These are phyloP conservation scores for Escovopsis sp. DNA, from an alignment of 2,329 filamentous ascomycete species.

Conservation along the genomic window DNA sequence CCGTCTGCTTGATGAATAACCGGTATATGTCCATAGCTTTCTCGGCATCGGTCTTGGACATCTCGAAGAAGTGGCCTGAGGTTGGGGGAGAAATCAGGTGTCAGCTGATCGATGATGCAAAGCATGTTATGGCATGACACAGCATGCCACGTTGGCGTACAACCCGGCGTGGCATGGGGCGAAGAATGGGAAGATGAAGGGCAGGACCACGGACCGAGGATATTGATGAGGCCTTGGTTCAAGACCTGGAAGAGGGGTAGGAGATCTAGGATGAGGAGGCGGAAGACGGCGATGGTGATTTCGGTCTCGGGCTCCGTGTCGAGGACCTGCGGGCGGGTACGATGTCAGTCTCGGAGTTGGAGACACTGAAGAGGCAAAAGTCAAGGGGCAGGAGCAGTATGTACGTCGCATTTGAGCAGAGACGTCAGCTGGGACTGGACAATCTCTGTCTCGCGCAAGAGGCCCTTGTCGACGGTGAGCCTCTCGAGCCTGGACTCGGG, in stretches of 20 bases:
- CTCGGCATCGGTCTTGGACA: conserved; percentile 89
- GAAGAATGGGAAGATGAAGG: too few species aligned
- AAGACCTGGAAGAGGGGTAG: conserved; percentile 84
- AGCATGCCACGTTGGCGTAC: too few species aligned
- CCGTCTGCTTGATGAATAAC: conserved; percentile 80
- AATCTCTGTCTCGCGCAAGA: conserved; percentile 78
- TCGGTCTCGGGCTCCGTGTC: conserved; percentile 87
- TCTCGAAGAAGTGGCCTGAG: conserved; percentile 89
- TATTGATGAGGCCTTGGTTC: conserved; percentile 95
- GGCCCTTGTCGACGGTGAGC: conserved; percentile 76
- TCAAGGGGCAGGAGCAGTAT: too few species aligned
- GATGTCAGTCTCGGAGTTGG: background rate
- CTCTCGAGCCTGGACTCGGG: conserved; percentile 74
- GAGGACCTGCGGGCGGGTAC: conserved; percentile 44
- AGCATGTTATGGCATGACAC: background rate
- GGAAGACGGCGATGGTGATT: conserved; percentile 87
- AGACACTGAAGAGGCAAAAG: too few species aligned
- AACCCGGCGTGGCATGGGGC: too few species aligned
- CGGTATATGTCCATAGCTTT: conserved; percentile 85
- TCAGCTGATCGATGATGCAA: too few species aligned
- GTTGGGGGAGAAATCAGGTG: background rate
- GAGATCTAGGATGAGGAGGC: conserved; percentile 78
- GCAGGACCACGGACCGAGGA: conserved; percentile 64
- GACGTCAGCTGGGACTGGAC: conserved; percentile 80
- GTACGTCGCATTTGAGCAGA: conserved; percentile 76